phyloP scores from a whole-genome alignment of 1,284 basidiomycete species.

The Sanghuangporus weigelae region DNA sequence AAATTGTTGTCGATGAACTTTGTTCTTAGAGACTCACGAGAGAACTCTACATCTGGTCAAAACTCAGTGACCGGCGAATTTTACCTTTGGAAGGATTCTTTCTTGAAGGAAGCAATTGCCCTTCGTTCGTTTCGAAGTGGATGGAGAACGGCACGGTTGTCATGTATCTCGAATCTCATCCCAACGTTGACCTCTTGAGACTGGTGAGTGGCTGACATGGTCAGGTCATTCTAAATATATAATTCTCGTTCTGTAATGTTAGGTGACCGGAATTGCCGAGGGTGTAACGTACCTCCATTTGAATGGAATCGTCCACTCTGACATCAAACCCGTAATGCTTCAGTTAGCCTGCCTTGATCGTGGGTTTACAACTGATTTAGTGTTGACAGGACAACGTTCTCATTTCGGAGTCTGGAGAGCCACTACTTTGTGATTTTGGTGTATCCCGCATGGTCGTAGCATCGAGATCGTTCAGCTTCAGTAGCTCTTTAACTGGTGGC shows the following conservation, averaged over 20 bases:
- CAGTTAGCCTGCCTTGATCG: not conserved
- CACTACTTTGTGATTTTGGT: conserved; percentile 7
- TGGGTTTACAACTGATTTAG: not conserved
- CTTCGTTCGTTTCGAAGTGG: conserved; percentile 7
- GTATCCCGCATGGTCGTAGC: not conserved
- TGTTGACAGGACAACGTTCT: conserved; percentile 4
- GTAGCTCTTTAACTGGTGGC: not conserved
- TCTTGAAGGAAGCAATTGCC: not conserved
- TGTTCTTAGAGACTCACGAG: not conserved
- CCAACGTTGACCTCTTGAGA: not conserved
- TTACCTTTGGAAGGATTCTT: conserved; percentile 10
- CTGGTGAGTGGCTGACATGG: not conserved
- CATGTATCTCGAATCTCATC: not conserved
- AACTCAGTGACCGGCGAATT: conserved; percentile 8
- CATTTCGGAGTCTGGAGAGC: not conserved
- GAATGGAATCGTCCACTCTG: conserved; percentile 7
- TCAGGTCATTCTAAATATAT: not conserved
- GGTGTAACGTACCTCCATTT: not conserved
- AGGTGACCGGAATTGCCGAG: not conserved
- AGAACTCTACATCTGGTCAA: conserved; percentile 11
- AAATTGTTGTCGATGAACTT: not conserved
- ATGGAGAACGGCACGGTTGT: conserved; percentile 10
- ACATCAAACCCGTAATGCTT: conserved; percentile 9
- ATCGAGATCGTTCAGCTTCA: not conserved
- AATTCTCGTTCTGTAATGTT: not conserved